Evolutionary conservation across 2,329 filamentous ascomycete species (phyloP), one percentile per base, ranked within the genome.

Genomic region (Stagonosporopsis cucurbitacearum): DNA sequence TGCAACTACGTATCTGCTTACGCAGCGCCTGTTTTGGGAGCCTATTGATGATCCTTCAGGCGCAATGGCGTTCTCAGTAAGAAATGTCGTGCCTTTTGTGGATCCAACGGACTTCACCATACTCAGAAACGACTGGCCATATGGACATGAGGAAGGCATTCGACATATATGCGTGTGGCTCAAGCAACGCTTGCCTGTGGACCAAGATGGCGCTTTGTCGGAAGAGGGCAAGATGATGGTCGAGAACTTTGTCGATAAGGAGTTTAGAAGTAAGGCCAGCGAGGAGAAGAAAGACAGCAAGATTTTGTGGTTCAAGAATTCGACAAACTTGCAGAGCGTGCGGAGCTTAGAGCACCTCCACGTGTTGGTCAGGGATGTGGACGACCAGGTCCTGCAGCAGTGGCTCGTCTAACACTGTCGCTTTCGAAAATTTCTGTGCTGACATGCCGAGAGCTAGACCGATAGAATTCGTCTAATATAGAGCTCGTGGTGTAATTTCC

Each of bases 291-390:
- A 67, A 54, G 73, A 76, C 20, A 78, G 79, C 19, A 80, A 80
- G 61, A 81, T 88, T 22, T 68, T 85, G 54, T 88, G 86, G 86
- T 88, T 88, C 67, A 87, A 86, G 78, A 88, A 88, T 63, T 86
- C 84, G 78, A 81, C 81, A 8, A 79, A 79, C 33, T 65, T 87
- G 71, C 85, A 88, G 72, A 86, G 84, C 63, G 84, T 88, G 41
- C 75, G 84, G 50, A 50, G 86, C 82, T 75, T 92, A 89, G 72
- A 92, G 89, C 6, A 87, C 86, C 51, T 89, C 84, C 72, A 96
- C 91, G 43, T 95, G 85, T 22, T 88, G 86, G 59, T 86, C 83
- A 57, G 88, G 86, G 40, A 92, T 83, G 62, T 90, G 86, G 68
- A 89, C 85, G 65, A 93, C 17, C 80, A 64, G 20, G 58, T 71